These are phyloP conservation scores for Penstemon newberryi DNA, from an alignment of 257 asterid genomes.

Conservation along the genomic window DNA sequence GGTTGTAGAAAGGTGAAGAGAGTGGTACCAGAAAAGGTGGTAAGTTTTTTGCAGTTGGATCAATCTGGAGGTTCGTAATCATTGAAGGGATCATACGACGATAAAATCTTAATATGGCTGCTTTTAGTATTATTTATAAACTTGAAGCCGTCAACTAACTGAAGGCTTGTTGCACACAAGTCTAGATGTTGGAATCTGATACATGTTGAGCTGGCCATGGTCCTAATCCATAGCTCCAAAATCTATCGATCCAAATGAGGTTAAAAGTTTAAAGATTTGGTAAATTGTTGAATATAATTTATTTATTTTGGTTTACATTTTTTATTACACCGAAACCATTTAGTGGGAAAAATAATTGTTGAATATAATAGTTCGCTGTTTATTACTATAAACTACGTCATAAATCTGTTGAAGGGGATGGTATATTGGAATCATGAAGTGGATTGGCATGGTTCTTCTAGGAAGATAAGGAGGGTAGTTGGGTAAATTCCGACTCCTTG, in stretches of 20 bases:
- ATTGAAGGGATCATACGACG: neutral
- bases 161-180: neutral
- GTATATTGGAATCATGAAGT: constrained; percentile 3
- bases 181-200: constrained; percentile 7
- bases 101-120: constrained; percentile 7
- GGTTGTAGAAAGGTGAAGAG: neutral
- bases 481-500: neutral
- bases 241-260: too few species aligned
- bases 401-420: constrained; percentile 14
- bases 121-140: neutral
- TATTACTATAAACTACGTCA: neutral
- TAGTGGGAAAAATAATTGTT: too few species aligned
- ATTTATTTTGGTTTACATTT: too few species aligned
- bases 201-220: neutral
- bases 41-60: neutral
- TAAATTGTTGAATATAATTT: neutral
- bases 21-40: constrained; percentile 1
- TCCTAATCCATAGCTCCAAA: neutral
- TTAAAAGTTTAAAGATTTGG: neutral
- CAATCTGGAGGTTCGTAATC: constrained; percentile 1
- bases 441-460: neutral
- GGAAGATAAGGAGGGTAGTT: neutral
- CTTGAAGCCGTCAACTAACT: constrained; percentile 6
- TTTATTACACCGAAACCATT: too few species aligned
- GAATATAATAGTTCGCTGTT: neutral